These are phyloP conservation scores for Fusarium sp. DNA, from an alignment of 2,329 filamentous ascomycete genomes.

Conservation along the genomic window DNA sequence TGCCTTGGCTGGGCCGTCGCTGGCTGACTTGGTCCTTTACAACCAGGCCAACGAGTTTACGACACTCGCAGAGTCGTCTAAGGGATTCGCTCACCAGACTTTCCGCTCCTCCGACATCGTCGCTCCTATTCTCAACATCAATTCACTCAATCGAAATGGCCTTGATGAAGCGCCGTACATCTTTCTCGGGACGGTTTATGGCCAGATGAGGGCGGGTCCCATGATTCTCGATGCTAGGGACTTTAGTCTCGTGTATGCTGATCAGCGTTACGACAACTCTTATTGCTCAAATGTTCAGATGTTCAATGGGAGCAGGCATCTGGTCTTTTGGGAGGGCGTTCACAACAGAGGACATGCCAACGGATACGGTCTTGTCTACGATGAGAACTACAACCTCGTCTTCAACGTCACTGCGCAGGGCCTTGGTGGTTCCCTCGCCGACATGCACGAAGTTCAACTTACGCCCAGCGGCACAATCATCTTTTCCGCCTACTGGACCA, in stretches of 20 bases:
- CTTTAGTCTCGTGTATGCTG: constrained; percentile 53
- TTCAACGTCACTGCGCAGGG: constrained; percentile 54
- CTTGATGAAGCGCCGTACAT: constrained; percentile 48
- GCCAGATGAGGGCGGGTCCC: constrained; percentile 44
- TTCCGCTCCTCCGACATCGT: constrained; percentile 49
- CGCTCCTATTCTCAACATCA: constrained; percentile 51
- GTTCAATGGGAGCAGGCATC: constrained; percentile 47
- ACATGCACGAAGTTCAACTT: constrained; percentile 59
- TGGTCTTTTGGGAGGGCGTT: constrained; percentile 52
- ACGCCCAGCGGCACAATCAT: constrained; percentile 56
- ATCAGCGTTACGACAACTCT: constrained; percentile 46
- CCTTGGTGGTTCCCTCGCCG: constrained; percentile 48
- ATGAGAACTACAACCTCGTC: constrained; percentile 51
- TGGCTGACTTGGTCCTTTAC: constrained; percentile 44
- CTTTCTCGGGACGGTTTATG: constrained; percentile 48
- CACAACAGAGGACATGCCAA: constrained; percentile 44
- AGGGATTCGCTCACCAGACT: constrained; percentile 47
- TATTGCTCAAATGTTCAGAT: constrained; percentile 46
- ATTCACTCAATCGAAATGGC: constrained; percentile 42
- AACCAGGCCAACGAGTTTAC: constrained; percentile 46
- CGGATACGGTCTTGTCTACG: constrained; percentile 48
- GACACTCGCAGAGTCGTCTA: constrained; percentile 37
- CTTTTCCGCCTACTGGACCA: constrained; percentile 55
- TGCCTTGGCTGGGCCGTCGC: constrained; percentile 13
- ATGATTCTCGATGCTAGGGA: constrained; percentile 52